Percentiles rank a stretch among this genome's conserved stretches.
Evolutionary conservation across 1,284 basidiomycete genomes (phyloP).

Genomic region (Rhodotorula sp.): DNA sequence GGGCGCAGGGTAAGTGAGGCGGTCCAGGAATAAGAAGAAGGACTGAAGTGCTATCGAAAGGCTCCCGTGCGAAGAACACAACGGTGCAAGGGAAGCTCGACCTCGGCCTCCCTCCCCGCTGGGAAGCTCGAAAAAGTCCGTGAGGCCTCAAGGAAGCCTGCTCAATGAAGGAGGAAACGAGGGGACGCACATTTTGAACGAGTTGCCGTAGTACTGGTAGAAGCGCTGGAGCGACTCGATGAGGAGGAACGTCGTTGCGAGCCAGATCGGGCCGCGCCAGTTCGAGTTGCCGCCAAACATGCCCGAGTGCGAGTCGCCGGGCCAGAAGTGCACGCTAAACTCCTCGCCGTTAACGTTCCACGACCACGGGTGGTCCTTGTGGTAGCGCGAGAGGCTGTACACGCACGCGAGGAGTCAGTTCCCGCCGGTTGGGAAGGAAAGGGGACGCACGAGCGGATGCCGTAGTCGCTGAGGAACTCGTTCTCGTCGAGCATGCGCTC

Average conservation of each 20-base stretch:
- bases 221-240: constrained; percentile 88
- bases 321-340: constrained; percentile 95
- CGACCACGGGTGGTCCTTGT: constrained; percentile 90
- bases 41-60: too few relatives aligned
- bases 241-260: constrained; percentile 90
- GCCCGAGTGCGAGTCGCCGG: constrained; percentile 90
- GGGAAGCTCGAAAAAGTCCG: neutral
- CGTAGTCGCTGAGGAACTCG: constrained; percentile 93
- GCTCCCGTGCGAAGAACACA: too few relatives aligned
- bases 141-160: too few relatives aligned
- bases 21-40: neutral
- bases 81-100: too few relatives aligned
- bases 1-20: neutral
- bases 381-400: constrained; percentile 81
- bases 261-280: constrained; percentile 84
- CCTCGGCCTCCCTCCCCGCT: too few relatives aligned
- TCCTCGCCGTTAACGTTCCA: constrained; percentile 90
- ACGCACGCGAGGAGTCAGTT: neutral
- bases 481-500: constrained; percentile 96
- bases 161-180: neutral
- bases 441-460: constrained; percentile 80
- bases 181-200: constrained; percentile 60
- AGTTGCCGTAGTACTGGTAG: constrained; percentile 93
- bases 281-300: constrained; percentile 99
- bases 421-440: neutral